A percentile compares a stretch with the other conserved stretches of the same genome.
Conservation (phyloP, 345 rosid species). For the Noccaea caerulescens region DNA sequence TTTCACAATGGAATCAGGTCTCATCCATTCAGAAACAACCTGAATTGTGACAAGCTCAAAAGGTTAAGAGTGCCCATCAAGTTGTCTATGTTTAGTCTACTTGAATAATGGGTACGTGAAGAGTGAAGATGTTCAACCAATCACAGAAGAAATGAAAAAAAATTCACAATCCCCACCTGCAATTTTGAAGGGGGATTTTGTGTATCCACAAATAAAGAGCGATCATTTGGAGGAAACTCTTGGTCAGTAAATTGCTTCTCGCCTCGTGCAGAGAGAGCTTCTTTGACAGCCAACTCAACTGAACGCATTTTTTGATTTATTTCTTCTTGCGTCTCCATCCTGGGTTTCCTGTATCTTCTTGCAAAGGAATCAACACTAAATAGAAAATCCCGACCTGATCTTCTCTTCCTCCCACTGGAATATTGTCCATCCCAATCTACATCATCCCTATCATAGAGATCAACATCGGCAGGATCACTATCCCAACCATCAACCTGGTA, state of each 20-base stretch:
- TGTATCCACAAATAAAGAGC: constrained; percentile 85
- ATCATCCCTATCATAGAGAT: constrained; percentile 95
- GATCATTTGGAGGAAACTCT: constrained; percentile 97
- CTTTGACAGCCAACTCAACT: constrained; percentile 96
- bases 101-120: not conserved
- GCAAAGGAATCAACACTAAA: constrained; percentile 87
- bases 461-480: constrained; percentile 97
- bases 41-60: constrained; percentile 42
- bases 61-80: constrained; percentile 36
- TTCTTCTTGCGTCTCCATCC: constrained; percentile 93
- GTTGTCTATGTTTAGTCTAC: constrained; percentile 22
- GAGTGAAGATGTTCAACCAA: constrained; percentile 18
- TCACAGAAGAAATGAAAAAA: constrained; percentile 21
- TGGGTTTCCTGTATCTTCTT: constrained; percentile 89
- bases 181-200: constrained; percentile 80
- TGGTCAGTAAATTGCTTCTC: constrained; percentile 92
- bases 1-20: constrained; percentile 83
- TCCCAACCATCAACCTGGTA: constrained; percentile 96
- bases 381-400: constrained; percentile 79
- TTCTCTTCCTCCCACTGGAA: constrained; percentile 94
- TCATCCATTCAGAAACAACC: constrained; percentile 99
- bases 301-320: constrained; percentile 96
- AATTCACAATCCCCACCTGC: constrained; percentile 61
- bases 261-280: constrained; percentile 86
- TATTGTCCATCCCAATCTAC: constrained; percentile 99